phyloP scores from a whole-genome alignment of 2,329 filamentous ascomycete species.

The Raffaelea deltoideospora region DNA sequence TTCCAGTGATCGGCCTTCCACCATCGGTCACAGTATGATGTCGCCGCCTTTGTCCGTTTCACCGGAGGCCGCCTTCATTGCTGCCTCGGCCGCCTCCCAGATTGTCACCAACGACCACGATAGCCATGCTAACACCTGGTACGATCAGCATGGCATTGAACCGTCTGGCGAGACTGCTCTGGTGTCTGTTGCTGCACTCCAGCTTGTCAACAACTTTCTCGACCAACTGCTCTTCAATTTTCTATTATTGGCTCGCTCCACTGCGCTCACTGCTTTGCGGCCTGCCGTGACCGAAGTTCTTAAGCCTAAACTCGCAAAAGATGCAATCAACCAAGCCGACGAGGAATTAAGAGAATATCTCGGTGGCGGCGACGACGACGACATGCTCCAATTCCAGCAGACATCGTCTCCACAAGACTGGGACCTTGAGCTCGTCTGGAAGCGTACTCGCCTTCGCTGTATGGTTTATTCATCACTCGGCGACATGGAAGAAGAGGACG shows the following conservation, averaged over 20 bases:
- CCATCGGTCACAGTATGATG: conserved; percentile 41
- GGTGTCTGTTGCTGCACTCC: conserved; percentile 58
- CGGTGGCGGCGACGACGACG: conserved; percentile 63
- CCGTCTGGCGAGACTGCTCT: conserved; percentile 52
- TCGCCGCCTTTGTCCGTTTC: conserved; percentile 54
- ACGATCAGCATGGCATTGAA: conserved; percentile 52
- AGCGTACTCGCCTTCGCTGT: conserved; percentile 76
- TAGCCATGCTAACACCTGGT: conserved; percentile 53
- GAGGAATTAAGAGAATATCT: conserved; percentile 62
- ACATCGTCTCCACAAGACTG: conserved; percentile 45
- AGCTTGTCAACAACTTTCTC: conserved; percentile 77
- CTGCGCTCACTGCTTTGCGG: conserved; percentile 57
- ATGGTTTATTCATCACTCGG: conserved; percentile 98
- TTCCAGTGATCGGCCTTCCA: conserved; percentile 56
- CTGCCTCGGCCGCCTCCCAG: conserved; percentile 73
- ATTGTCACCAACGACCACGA: conserved; percentile 84
- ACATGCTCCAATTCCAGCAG: conserved; percentile 41
- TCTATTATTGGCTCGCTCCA: conserved; percentile 65
- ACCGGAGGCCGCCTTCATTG: conserved; percentile 77
- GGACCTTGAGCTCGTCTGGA: conserved; percentile 90
- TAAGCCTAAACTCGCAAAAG: conserved; percentile 73
- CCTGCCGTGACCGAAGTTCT: conserved; percentile 76
- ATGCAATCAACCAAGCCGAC: conserved; percentile 27
- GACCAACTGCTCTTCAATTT: conserved; percentile 89
- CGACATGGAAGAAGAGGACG: conserved; percentile 95